Conservation (phyloP, 352 stramenopile species). For the Pythium brachiatum region DNA sequence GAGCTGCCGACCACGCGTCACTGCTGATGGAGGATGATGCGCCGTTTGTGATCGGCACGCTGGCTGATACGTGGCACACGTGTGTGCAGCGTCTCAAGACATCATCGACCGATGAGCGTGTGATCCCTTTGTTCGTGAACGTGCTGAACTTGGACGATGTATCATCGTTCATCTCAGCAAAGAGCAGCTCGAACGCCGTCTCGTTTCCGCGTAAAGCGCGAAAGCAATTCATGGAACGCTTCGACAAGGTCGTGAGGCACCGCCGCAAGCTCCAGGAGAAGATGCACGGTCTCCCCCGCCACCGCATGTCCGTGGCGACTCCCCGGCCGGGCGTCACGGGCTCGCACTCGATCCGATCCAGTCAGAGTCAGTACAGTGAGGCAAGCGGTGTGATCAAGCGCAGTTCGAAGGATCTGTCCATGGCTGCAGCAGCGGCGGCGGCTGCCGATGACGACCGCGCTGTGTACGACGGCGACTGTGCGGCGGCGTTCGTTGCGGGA, state of each 20-base stretch:
- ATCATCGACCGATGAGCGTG: slow-evolving; percentile 46
- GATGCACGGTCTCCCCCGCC: neutral
- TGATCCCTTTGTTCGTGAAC: slow-evolving; percentile 57
- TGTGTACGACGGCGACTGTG: slow-evolving; percentile 63
- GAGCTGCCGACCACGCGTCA: neutral
- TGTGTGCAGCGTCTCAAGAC: slow-evolving; percentile 49
- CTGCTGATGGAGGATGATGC: slow-evolving; percentile 36
- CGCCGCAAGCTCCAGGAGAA: slow-evolving; percentile 58
- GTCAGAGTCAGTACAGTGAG: slow-evolving; percentile 2
- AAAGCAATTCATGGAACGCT: slow-evolving; percentile 68
- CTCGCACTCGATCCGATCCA: slow-evolving; percentile 16
- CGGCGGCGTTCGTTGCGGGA: slow-evolving; percentile 45
- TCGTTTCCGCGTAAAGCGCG: slow-evolving; percentile 71
- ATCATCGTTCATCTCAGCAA: slow-evolving; percentile 46
- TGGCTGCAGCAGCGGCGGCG: neutral
- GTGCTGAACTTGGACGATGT: slow-evolving; percentile 68
- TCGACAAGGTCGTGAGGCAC: slow-evolving; percentile 67
- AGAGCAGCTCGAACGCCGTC: slow-evolving; percentile 53
- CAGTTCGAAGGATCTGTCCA: slow-evolving; percentile 6
- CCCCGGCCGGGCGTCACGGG: neutral
- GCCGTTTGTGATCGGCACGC: slow-evolving; percentile 65
- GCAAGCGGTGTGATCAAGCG: neutral
- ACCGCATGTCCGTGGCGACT: slow-evolving; percentile 5
- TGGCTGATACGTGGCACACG: slow-evolving; percentile 65
- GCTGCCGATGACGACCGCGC: slow-evolving; percentile 44